These are phyloP conservation scores for Hydnomerulius pinastri DNA, from an alignment of 768 basidiomycete species.

Conservation along the genomic window DNA sequence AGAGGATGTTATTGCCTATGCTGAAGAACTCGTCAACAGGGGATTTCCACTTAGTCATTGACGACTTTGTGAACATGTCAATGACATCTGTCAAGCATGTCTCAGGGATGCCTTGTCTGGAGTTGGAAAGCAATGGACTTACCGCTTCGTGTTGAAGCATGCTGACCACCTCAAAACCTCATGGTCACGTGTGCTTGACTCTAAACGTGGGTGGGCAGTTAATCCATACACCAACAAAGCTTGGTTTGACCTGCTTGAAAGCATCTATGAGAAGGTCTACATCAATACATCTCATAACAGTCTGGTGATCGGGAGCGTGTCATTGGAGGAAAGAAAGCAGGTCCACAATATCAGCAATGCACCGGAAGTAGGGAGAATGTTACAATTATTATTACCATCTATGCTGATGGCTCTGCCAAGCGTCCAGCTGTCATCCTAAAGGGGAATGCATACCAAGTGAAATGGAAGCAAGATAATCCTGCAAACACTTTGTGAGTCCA, in stretches of 20 bases:
- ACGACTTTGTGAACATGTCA: conserved; percentile 35
- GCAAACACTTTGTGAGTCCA: conserved; percentile 26
- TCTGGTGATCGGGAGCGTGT: conserved; percentile 1
- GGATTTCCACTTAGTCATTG: conserved; percentile 39
- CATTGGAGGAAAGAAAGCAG: conserved; percentile 2
- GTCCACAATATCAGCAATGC: conserved; percentile 19
- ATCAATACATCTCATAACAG: conserved; percentile 4
- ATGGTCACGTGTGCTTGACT: conserved; percentile 35
- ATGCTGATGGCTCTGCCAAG: conserved; percentile 39
- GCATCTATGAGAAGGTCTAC: conserved; percentile 10
- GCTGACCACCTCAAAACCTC: conserved; percentile 26
- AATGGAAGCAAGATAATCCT: conserved; percentile 24
- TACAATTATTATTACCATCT: conserved; percentile 40
- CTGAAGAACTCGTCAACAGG: conserved; percentile 26
- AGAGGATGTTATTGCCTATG: conserved; percentile 31
- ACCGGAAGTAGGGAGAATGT: conserved; percentile 24
- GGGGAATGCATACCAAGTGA: conserved; percentile 21
- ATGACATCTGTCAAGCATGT: conserved; percentile 28
- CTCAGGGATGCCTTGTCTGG: conserved; percentile 35
- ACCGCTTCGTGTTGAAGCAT: conserved; percentile 31
- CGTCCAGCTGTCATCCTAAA: conserved; percentile 38
- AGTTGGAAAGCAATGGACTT: conserved; percentile 40
- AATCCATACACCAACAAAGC: conserved; percentile 37
- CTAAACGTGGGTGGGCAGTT: conserved; percentile 34
- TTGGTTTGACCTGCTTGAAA: conserved; percentile 36